Evolutionary conservation across 805 yeast species (phyloP), one percentile per base, ranked within the genome.

Genomic region (Lachancea fermentati): DNA sequence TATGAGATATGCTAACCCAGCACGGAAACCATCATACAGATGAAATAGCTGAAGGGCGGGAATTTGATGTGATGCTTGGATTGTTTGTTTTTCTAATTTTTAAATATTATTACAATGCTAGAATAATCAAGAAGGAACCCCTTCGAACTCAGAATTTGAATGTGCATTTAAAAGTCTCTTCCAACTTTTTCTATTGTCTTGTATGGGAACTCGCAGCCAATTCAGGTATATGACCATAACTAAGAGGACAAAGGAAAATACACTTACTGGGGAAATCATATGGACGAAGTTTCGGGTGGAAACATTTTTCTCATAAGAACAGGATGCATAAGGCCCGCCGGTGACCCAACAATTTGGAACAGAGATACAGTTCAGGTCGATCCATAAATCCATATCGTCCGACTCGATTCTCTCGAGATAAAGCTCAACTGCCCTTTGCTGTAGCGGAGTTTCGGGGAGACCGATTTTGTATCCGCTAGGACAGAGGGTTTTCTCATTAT

Each of bases 341-440:
- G 75, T 60, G 4, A 88, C 88, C 89, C 93, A 91, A 55, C 97
- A 89, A 40, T 78, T 74, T 2, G 72, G 63, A 15, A 79, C 78
- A 1, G 85, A 74, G 16, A 91, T 70, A 13, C 89, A 85, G 56
- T 91, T 89, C 47, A 87, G 50, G 61, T 86, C 87, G 3, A 87
- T 75, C 97, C 97, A 89, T 11, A 58, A 34, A 11, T 46, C 43
- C 2, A 32, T 19, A 32, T 35, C 44, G 8, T 30, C 34, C 9
- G 41, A 34, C 6, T 40, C 40, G n/a, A 30, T 15, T 5, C 44
- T 35, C 11, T 34, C 17, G 12, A 58, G 26, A 51, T 41, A 42
- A 44, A 44, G 26, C 8, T 42, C 18, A n/a, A 58, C 32, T 3
- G 63, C 51, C 3, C 37, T 44, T 41, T 75, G 75, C 37, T 78